phyloP scores from a whole-genome alignment of 768 basidiomycete genomes.

The Asterophora lycoperdoides region DNA sequence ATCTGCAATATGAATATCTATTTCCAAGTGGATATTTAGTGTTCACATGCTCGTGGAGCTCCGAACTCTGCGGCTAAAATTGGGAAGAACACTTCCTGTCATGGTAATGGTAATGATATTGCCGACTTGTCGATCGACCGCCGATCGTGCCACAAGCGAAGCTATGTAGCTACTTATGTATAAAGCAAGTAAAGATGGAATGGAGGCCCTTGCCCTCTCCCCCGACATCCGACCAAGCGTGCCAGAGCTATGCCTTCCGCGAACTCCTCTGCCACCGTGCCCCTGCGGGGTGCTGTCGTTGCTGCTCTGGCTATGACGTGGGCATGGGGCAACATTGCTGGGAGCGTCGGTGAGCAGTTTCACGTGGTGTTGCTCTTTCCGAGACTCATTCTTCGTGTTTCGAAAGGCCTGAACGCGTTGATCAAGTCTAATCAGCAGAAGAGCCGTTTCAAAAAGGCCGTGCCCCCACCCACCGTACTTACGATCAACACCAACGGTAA shows the following conservation, averaged over 20 bases:
- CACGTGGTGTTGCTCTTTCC: neutral
- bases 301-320: slow-evolving; percentile 17
- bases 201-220: neutral
- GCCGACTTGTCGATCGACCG: neutral
- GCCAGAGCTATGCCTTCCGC: neutral
- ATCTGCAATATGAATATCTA: no score
- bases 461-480: slow-evolving; percentile 30
- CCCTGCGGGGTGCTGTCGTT: slow-evolving; percentile 11
- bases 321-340: slow-evolving; percentile 19
- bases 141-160: neutral
- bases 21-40: no score
- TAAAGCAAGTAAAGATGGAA: neutral
- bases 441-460: slow-evolving; percentile 25
- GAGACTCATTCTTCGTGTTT: neutral
- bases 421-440: slow-evolving; percentile 40
- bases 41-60: no score
- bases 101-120: neutral
- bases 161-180: slow-evolving; percentile 3
- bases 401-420: slow-evolving; percentile 36
- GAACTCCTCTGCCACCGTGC: neutral
- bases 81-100: neutral
- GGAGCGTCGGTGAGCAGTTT: slow-evolving; percentile 16
- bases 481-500: slow-evolving; percentile 35
- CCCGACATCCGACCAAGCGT: neutral
- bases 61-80: no score